Evolutionary conservation across 257 asterid genomes (phyloP).

Genomic region (Ophiorrhiza pumila): DNA sequence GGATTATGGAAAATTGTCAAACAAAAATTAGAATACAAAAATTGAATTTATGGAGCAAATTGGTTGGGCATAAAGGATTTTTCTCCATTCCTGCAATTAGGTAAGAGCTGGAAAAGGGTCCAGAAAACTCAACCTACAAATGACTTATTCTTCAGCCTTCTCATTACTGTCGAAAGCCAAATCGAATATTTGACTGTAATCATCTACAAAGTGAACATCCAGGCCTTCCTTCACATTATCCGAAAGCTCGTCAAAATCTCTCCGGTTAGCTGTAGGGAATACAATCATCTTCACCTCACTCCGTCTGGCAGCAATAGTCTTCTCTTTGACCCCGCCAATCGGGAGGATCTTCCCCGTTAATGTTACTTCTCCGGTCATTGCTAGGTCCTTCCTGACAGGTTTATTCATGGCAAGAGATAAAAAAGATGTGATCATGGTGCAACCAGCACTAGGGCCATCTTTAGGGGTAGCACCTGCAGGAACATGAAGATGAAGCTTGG

Average conservation of each 20-base stretch:
- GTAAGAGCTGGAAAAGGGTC: not conserved
- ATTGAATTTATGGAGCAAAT: not conserved
- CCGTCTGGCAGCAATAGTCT: constrained; percentile 95
- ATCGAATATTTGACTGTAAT: constrained; percentile 63
- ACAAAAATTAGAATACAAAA: not conserved
- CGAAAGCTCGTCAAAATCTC: constrained; percentile 95
- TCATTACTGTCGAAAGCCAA: constrained; percentile 51
- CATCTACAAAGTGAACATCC: constrained; percentile 85
- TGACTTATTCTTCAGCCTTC: constrained; percentile 6
- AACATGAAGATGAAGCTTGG: constrained; percentile 95
- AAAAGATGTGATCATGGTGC: constrained; percentile 96
- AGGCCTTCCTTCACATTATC: constrained; percentile 89
- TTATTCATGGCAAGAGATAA: constrained; percentile 82
- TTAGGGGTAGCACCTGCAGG: constrained; percentile 98
- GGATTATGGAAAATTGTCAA: not conserved
- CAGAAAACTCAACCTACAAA: not conserved
- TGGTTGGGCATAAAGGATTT: not conserved
- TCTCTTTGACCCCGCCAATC: constrained; percentile 98
- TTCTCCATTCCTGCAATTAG: not conserved
- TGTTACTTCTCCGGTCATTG: constrained; percentile 98
- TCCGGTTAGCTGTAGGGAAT: constrained; percentile 89
- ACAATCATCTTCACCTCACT: constrained; percentile 79
- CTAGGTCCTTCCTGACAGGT: constrained; percentile 80
- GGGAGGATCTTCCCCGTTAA: constrained; percentile 90
- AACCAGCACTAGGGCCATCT: constrained; percentile 99